Base-by-base conservation (phyloP, 495 filamentous ascomycete genomes). In the Trichodelitschia bisporula region DNA sequence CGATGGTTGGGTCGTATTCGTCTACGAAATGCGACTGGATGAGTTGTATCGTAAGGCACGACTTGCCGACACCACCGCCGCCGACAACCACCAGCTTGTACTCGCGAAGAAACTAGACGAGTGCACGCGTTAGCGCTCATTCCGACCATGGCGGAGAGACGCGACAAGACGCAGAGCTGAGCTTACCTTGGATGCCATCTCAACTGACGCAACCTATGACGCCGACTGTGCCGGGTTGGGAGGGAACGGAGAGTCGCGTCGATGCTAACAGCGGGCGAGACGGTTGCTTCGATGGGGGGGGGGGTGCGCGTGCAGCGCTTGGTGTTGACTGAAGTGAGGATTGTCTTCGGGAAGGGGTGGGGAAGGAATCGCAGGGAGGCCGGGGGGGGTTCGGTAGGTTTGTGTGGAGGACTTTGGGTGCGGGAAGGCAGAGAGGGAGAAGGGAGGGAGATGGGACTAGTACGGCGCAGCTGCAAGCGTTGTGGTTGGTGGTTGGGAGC, bases 1-100 rank as follows among this genome's bases (percentile, higher is more conserved):
- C 86, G 46, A 97, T 97, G 44, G 86, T 97, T 26, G 86, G 86
- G 54, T 97, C 86, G 54, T 97, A 97, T 53, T 97, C 86, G 52
- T 97, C 86, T 44, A 97, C 83, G 59, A 97, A 97, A 50, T 97
- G 86, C 43, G 71, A 78, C 57, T 97, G 86, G 51, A 95, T 95
- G 58, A 97, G 64, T 61, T 93, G 86, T 49, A 97, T 97, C 17
- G 86, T 97, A 61, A 97, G 67, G 61, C 86, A 97, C 29, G 89
- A 95, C 59, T 97, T 97, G 53, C 86, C 86, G 36, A 97, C 86
- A 45, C 86, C 86, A 64, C 86, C 86, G 41, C 86, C 86, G 43
- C 86, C 86, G 28, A 97, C 86, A 13, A 97, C 86, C 18, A 97
- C 86, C 48, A 97, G 56, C 58, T 97, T 97, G 59, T 97, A 97